A percentile compares a stretch with the other conserved stretches of the same genome.
phyloP scores from a whole-genome alignment of 192 early-diverging fungal genomes.

The Gigaspora rosea region DNA sequence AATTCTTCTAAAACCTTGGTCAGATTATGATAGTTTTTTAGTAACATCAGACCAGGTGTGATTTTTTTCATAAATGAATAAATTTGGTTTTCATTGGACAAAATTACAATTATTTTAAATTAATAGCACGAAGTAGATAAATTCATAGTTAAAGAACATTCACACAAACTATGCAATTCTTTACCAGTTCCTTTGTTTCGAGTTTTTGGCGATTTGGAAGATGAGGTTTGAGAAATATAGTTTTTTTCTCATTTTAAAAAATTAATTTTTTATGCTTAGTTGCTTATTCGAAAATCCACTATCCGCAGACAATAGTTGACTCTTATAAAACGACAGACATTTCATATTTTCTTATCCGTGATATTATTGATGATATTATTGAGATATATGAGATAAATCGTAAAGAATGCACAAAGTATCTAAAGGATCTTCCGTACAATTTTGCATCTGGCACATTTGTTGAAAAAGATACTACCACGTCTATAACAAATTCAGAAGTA shows the following conservation, averaged over 20 bases:
- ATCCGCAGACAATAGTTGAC: neutral
- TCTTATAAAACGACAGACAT: conserved; percentile 16
- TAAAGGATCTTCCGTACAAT: conserved; percentile 66
- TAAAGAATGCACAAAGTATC: conserved; percentile 80
- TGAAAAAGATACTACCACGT: conserved; percentile 30
- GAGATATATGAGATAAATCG: conserved; percentile 89
- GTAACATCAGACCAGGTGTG: conserved; percentile 45
- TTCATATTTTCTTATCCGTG: conserved; percentile 75
- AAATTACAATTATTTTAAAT: neutral
- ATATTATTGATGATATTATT: conserved; percentile 79
- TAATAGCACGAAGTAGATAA: conserved; percentile 51
- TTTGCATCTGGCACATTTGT: conserved; percentile 51
- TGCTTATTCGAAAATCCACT: neutral
- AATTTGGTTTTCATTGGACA: neutral
- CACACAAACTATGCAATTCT: conserved; percentile 37
- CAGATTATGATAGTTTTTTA: conserved; percentile 50
- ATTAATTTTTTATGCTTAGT: neutral
- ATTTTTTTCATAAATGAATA: neutral
- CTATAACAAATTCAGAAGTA: conserved; percentile 22
- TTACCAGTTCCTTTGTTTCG: conserved; percentile 41
- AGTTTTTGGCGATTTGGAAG: conserved; percentile 41
- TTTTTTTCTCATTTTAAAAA: neutral
- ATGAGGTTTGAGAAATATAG: conserved; percentile 21
- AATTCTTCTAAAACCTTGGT: conserved; percentile 51
- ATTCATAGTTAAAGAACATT: conserved; percentile 43